Evolutionary conservation across 768 basidiomycete genomes (phyloP).

Genomic region (Serendipita sp.): DNA sequence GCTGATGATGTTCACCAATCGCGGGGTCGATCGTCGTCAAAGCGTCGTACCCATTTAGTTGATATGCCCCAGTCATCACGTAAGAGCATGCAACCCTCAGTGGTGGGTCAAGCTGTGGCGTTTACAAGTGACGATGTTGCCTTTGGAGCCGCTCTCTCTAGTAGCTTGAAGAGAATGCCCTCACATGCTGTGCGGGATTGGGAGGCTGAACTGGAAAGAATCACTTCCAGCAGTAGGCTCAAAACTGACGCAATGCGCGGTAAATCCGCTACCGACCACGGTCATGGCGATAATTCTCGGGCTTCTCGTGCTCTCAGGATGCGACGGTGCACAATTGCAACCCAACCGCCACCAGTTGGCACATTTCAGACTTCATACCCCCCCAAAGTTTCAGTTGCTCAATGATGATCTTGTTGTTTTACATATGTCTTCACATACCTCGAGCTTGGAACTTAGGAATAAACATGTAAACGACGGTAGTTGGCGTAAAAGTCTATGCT

Average conservation of each 20-base stretch:
- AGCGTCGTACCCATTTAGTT: neutral
- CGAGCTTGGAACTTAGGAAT: no score
- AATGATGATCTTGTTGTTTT: no score
- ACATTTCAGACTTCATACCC: no score
- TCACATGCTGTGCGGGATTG: constrained; percentile 33
- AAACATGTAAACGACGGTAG: no score
- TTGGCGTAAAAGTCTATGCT: no score
- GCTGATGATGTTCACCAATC: neutral
- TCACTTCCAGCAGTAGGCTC: constrained; percentile 43
- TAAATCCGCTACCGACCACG: neutral
- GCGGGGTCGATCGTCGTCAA: neutral
- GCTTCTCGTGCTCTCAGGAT: neutral
- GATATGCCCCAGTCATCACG: neutral
- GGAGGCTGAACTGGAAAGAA: constrained; percentile 61
- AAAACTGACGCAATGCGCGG: constrained; percentile 22
- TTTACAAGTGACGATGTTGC: neutral
- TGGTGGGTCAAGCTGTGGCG: no score
- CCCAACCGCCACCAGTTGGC: no score
- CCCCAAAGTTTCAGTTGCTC: no score
- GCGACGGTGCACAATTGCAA: neutral
- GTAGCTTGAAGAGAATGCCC: neutral
- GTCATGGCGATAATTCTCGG: neutral
- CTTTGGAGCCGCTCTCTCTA: neutral
- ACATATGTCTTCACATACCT: no score
- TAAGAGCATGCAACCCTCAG: no score